These are phyloP conservation scores for Malassezia japonica DNA, from an alignment of 1,284 basidiomycete genomes.

Conservation along the genomic window DNA sequence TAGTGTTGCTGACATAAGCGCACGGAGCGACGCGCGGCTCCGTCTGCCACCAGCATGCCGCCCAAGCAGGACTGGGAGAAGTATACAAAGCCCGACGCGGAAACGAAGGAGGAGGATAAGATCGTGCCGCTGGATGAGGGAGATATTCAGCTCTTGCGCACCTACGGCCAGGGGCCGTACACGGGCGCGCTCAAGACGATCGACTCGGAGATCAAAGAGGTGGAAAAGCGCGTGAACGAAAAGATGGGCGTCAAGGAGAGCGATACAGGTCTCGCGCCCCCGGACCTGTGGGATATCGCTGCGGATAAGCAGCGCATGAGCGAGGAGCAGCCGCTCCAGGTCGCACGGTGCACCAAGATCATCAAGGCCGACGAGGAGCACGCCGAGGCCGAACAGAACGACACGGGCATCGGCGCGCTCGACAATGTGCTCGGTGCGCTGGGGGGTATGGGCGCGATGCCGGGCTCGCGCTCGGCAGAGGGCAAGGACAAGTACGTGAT, in stretches of 20 bases:
- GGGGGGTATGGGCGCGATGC: slow-evolving; percentile 23
- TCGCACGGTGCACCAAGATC: slow-evolving; percentile 97
- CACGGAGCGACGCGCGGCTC: slow-evolving; percentile 1
- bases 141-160: slow-evolving; percentile 98
- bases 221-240: slow-evolving; percentile 94
- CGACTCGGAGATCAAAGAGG: slow-evolving; percentile 86
- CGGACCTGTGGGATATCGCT: slow-evolving; percentile 79
- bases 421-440: slow-evolving; percentile 30
- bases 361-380: slow-evolving; percentile 58
- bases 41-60: slow-evolving; percentile 25
- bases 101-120: slow-evolving; percentile 35
- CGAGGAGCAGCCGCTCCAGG: slow-evolving; percentile 86
- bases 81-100: slow-evolving; percentile 42
- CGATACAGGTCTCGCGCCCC: slow-evolving; percentile 90
- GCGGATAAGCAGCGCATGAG: slow-evolving; percentile 65
- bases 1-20: slow-evolving; percentile 4
- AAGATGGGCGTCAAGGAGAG: slow-evolving; percentile 96
- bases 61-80: slow-evolving; percentile 48
- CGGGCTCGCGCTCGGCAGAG: slow-evolving; percentile 59
- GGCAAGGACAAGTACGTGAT: slow-evolving; percentile 96
- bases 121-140: slow-evolving; percentile 80
- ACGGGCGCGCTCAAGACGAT: slow-evolving; percentile 77
- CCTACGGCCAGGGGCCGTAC: slow-evolving; percentile 98
- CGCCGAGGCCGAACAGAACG: slow-evolving; percentile 19
- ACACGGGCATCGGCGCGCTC: slow-evolving; percentile 22